Conservation (phyloP, 176 grass and related monocot species). For the Avena atlantica region DNA sequence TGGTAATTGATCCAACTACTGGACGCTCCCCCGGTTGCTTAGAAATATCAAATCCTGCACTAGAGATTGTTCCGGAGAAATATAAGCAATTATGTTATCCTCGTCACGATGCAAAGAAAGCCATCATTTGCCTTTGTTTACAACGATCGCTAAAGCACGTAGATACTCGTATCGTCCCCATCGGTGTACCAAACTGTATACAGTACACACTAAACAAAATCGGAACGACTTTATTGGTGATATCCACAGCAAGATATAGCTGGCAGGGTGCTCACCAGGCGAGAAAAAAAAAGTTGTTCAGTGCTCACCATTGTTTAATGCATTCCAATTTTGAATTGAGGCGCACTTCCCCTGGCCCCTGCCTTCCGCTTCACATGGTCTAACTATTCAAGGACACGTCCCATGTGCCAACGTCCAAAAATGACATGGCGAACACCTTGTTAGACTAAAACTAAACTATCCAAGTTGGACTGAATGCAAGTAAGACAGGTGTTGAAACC, state of each 20-base stretch:
- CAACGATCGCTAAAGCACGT: slow-evolving; percentile 17
- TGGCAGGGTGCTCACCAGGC: background rate
- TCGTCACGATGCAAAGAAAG: background rate
- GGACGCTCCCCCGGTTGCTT: background rate
- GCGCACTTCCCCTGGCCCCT: background rate
- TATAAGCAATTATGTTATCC: background rate
- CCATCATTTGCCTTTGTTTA: background rate
- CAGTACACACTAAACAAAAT: background rate
- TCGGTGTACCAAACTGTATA: background rate
- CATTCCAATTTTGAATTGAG: background rate
- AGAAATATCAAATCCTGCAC: slow-evolving; percentile 14
- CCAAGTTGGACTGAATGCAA: slow-evolving; percentile 30
- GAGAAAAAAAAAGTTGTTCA: background rate
- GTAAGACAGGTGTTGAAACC: background rate
- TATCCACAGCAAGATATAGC: background rate
- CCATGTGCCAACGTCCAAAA: background rate
- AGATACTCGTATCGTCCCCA: background rate
- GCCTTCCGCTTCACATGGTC: background rate
- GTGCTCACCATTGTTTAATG: background rate
- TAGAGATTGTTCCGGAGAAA: background rate
- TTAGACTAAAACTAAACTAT: background rate
- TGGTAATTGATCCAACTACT: background rate
- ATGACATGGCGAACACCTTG: background rate
- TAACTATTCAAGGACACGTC: background rate
- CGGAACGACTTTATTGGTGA: background rate